phyloP scores from a whole-genome alignment of 2,329 filamentous ascomycete species.

The Ascochyta pisi region DNA sequence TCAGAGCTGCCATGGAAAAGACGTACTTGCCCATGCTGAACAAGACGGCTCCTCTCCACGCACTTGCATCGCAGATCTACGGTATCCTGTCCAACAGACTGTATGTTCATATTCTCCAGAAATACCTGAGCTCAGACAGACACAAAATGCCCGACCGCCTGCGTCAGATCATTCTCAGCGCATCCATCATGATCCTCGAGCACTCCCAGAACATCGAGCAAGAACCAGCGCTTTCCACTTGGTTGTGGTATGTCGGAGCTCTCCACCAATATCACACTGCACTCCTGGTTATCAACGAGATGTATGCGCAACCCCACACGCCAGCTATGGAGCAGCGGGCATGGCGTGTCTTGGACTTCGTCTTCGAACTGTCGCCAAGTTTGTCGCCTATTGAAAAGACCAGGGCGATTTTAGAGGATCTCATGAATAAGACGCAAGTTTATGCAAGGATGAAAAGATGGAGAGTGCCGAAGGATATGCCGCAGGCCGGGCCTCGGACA shows the following conservation, averaged over 20 bases:
- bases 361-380: conserved; percentile 67
- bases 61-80: conserved; percentile 69
- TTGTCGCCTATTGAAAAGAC: conserved; percentile 64
- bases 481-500: conserved; percentile 39
- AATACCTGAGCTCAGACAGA: conserved; percentile 63
- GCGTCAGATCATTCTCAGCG: conserved; percentile 68
- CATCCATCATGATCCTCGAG: conserved; percentile 63
- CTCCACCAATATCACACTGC: conserved; percentile 76
- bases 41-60: conserved; percentile 67
- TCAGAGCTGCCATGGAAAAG: conserved; percentile 68
- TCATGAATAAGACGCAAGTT: conserved; percentile 65
- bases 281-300: conserved; percentile 71
- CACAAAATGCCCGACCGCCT: conserved; percentile 67
- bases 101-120: conserved; percentile 72
- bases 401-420: conserved; percentile 66
- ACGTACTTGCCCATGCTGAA: conserved; percentile 71
- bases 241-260: conserved; percentile 75
- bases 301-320: conserved; percentile 65
- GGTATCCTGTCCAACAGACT: conserved; percentile 68
- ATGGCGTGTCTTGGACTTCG: conserved; percentile 75
- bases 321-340: conserved; percentile 68
- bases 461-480: conserved; percentile 59
- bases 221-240: conserved; percentile 60
- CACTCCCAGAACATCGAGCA: conserved; percentile 63
- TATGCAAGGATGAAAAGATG: conserved; percentile 67